Base-by-base conservation (phyloP, 345 rosid genomes). In the Crucihimalaya himalaica region DNA sequence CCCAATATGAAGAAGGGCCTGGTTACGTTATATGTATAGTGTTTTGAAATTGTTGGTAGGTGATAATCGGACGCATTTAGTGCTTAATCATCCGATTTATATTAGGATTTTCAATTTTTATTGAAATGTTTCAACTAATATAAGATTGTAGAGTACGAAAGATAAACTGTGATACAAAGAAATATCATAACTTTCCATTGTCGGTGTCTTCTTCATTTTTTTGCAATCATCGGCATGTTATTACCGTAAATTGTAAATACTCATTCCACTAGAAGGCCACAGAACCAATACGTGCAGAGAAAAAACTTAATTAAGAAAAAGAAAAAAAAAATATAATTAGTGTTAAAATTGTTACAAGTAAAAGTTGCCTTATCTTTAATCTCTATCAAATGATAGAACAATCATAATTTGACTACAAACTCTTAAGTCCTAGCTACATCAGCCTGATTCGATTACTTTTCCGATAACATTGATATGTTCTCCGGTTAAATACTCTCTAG, bases 291-390 rank as follows among this genome's bases (percentile, higher is more conserved):
- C 19, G 39, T 5, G 14, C 37, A 45, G 48, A 25, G 45, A 50
- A 39, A 4, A 12, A 61, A n/a, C 19, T 19, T 0, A 51, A 51
- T 19, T 0, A 51, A 51, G 42, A 28, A 19, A 28, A 62, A 27
- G 0, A 29, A 0, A 29, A 60, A 14, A 4, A 5, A 14, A 3
- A 14, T 28, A n/a, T 12, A 28, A 71, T 21, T 71, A 71, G 35
- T 14, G 70, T 31, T 29, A n/a, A 42, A 29, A 18, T 40, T 63
- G 55, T 72, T 72, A 63, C 69, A 61, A 61, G 23, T 27, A 28
- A 20, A 71, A 61, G 20, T 32, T 60, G 45, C 10, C 40, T 5
- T n/a, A 25, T 50, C 25, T 39, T 19, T 50, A 48, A 9, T 71
- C 60, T 31, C 51, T 23, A 23, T 23, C 25, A 23, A 23, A 50